Base-by-base conservation (phyloP, 768 basidiomycete genomes). In the Kwoniella newhampshirensis region DNA sequence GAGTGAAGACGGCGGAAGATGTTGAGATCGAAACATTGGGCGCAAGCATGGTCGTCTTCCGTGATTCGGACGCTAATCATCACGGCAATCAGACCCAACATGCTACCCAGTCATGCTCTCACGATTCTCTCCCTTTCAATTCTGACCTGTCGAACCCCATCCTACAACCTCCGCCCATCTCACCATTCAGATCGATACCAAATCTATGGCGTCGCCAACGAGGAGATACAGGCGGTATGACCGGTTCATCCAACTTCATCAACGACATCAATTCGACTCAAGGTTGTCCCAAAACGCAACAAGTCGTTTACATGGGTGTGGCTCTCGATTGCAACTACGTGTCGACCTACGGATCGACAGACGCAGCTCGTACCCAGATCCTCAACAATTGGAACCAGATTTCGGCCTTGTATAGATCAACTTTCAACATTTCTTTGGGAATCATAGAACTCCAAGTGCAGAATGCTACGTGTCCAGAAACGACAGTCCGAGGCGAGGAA, bases 291-390 rank as follows among this genome's bases (percentile, higher is more conserved):
- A 83, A 75, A 51, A 78, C 81, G 0, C 86, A 87, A 76, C 83
- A 84, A 79, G 83, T 91, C 64, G 71, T 80, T 8, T 90, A 86
- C 73, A 86, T 91, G 84, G 91, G 91, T 23, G 87, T 91, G 53
- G 90, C 90, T 0, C 86, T 89, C 4, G 91, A 92, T 73, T 92
- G 91, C 77, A 83, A 82, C 60, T 92, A 91, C 70, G 84, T 85
- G 11, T 64, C 77, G 27, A 80, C 80, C 57, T 88, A 88, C 66
- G 85, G 84, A 27, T 81, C 82, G 2, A 78, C 82, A 62, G 79
- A 82, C 30, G 85, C 84, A 56, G 88, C 90, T 4, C 85, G 87
- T 8, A 81, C 78, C 26, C 85, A 87, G 64, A 89, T 91, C 54
- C 72, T 93, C 54, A 89, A 79, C 46, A 82, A 84, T 62, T 89